A percentile compares a stretch with the other conserved stretches of the same genome.
phyloP scores from a whole-genome alignment of 1,139 yeast genomes.

The Blastobotrys buckinghamii region DNA sequence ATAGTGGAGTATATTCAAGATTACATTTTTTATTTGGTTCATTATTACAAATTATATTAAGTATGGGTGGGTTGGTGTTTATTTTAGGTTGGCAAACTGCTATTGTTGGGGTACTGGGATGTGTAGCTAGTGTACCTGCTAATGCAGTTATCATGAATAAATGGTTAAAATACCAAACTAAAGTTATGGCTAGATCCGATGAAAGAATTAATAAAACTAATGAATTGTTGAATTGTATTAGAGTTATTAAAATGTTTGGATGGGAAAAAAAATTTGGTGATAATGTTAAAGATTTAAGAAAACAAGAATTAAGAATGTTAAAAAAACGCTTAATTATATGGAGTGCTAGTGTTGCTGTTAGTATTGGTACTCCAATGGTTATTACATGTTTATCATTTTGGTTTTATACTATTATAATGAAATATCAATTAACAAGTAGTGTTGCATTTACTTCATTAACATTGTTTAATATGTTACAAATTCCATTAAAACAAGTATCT shows the following conservation, averaged over 20 bases:
- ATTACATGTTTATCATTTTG: constrained; percentile 77
- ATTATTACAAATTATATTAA: constrained; percentile 58
- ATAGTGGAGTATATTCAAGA: constrained; percentile 84
- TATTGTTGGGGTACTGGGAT: constrained; percentile 64
- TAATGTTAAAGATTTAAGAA: constrained; percentile 63
- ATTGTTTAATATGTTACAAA: constrained; percentile 71
- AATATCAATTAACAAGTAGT: constrained; percentile 74
- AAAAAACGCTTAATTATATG: constrained; percentile 54
- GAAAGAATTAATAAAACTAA: constrained; percentile 85
- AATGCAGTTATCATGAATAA: constrained; percentile 37
- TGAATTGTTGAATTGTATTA: constrained; percentile 87
- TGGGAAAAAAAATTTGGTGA: constrained; percentile 87
- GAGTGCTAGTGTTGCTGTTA: constrained; percentile 57
- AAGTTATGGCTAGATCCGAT: constrained; percentile 73
- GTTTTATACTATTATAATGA: constrained; percentile 65
- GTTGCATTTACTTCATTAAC: constrained; percentile 89
- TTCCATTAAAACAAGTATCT: constrained; percentile 81
- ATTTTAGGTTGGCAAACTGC: constrained; percentile 81
- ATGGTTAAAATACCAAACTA: constrained; percentile 62
- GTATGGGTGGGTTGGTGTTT: constrained; percentile 58
- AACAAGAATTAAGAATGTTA: constrained; percentile 58
- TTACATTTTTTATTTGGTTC: constrained; percentile 74
- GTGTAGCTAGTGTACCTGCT: constrained; percentile 62
- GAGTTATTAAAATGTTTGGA: constrained; percentile 90
- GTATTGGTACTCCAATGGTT: constrained; percentile 75